Percentiles rank a stretch among this genome's conserved stretches.
phyloP scores from a whole-genome alignment of 208 protist species.

The Strigomonas culicis region DNA sequence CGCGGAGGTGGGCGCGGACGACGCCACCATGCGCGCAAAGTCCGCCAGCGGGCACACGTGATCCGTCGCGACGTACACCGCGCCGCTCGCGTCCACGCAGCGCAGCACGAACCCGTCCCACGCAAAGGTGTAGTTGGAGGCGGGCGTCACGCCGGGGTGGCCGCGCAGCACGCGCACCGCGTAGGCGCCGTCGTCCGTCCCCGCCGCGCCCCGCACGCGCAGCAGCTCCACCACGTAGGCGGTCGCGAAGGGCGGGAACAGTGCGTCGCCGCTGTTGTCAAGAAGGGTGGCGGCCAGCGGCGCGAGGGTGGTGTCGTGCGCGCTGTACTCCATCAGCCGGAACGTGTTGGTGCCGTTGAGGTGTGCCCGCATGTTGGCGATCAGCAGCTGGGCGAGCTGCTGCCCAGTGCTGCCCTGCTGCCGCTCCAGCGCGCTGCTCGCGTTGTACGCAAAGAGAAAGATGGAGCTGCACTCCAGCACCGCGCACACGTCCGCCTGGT shows the following conservation, averaged over 20 bases:
- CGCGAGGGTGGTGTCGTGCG: slow-evolving; percentile 61
- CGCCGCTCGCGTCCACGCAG: slow-evolving; percentile 24
- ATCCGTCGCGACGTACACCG: slow-evolving; percentile 20
- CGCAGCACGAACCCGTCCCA: slow-evolving; percentile 24
- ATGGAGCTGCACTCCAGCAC: slow-evolving; percentile 21
- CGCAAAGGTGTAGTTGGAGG: slow-evolving; percentile 24
- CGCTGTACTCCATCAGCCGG: slow-evolving; percentile 70
- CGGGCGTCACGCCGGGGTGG: slow-evolving; percentile 41
- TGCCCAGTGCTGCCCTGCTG: slow-evolving; percentile 54
- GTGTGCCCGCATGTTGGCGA: slow-evolving; percentile 37
- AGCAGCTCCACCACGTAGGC: slow-evolving; percentile 60
- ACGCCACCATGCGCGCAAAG: slow-evolving; percentile 50
- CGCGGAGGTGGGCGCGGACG: slow-evolving; percentile 33
- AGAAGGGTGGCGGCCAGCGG: slow-evolving; percentile 47
- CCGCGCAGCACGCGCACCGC: slow-evolving; percentile 49
- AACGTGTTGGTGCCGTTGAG: slow-evolving; percentile 19
- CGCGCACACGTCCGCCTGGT: slow-evolving; percentile 32
- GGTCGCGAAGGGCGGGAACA: slow-evolving; percentile 63
- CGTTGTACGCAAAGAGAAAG: slow-evolving; percentile 45
- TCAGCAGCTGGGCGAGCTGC: slow-evolving; percentile 32
- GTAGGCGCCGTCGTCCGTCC: slow-evolving; percentile 6
- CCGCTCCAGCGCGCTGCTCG: slow-evolving; percentile 26
- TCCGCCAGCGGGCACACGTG: slow-evolving; percentile 31
- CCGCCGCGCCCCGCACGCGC: neutral
- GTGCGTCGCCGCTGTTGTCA: slow-evolving; percentile 27